These are phyloP conservation scores for Dendrobium officinale DNA, from an alignment of 106 monocot species.

Conservation along the genomic window DNA sequence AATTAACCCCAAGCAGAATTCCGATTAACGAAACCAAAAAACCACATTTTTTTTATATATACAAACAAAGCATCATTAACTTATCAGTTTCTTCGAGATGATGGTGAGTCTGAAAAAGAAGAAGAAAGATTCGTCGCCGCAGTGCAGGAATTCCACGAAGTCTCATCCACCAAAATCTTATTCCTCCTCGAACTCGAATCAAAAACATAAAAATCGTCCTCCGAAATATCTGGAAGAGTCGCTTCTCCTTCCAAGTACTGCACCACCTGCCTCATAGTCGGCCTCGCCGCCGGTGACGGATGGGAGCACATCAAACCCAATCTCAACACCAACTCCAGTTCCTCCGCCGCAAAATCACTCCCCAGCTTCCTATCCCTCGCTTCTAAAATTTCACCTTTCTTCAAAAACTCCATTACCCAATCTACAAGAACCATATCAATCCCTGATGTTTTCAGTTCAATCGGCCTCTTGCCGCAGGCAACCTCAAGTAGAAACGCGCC, in stretches of 20 bases:
- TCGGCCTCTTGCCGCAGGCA: slow-evolving; percentile 19
- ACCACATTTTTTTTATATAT: too few relatives aligned
- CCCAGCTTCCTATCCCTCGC: slow-evolving; percentile 11
- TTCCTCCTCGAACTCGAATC: slow-evolving; percentile 7
- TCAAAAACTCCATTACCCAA: slow-evolving; percentile 14
- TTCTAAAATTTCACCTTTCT: slow-evolving; percentile 5
- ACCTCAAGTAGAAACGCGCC: slow-evolving; percentile 26
- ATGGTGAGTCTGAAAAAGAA: neutral
- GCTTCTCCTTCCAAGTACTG: slow-evolving; percentile 16
- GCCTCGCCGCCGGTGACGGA: slow-evolving; percentile 12
- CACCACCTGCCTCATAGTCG: slow-evolving; percentile 23
- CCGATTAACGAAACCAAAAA: too few relatives aligned
- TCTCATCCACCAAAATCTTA: neutral
- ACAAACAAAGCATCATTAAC: too few relatives aligned
- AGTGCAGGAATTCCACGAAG: neutral
- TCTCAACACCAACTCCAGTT: slow-evolving; percentile 14
- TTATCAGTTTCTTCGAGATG: neutral
- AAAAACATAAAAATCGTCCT: slow-evolving; percentile 2
- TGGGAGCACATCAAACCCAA: slow-evolving; percentile 20
- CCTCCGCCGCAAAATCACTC: neutral
- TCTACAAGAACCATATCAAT: slow-evolving; percentile 11
- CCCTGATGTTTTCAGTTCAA: slow-evolving; percentile 7
- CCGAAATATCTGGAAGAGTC: slow-evolving; percentile 2
- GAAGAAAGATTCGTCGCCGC: neutral
- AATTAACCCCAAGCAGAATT: too few relatives aligned